Evolutionary conservation across 2,329 filamentous ascomycete species (phyloP).

Genomic region (Aspergillus sp.): DNA sequence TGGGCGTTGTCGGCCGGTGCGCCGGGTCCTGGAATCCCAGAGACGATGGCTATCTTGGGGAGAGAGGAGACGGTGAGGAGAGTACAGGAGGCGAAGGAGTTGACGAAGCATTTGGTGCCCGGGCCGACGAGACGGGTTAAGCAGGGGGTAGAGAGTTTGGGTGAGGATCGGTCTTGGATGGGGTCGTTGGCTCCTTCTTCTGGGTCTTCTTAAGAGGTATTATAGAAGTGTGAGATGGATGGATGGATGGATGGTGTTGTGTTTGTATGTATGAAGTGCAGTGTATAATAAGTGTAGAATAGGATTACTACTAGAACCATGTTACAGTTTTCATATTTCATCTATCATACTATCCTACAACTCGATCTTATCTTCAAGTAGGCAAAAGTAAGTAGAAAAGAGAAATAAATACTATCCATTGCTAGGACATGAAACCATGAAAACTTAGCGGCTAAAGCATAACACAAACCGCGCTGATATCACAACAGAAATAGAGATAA

Average conservation of each 20-base stretch:
- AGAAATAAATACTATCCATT: conserved; percentile 16
- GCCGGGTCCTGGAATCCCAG: conserved; percentile 56
- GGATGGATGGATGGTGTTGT: not conserved
- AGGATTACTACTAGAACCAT: not conserved
- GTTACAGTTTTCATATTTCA: not conserved
- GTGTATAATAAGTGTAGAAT: not conserved
- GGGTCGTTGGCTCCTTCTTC: conserved; percentile 32
- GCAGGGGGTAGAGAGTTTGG: not conserved
- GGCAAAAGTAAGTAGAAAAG: not conserved
- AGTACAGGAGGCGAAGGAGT: conserved; percentile 42
- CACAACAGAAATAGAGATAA: conserved; percentile 20
- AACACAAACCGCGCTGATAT: conserved; percentile 25
- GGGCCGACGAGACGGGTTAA: conserved; percentile 17
- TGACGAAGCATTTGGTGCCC: conserved; percentile 29
- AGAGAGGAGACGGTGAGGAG: conserved; percentile 52
- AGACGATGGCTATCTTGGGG: conserved; percentile 59
- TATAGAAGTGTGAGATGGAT: too few relatives aligned
- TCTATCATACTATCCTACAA: not conserved
- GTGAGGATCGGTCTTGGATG: conserved; percentile 36
- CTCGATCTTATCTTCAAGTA: not conserved
- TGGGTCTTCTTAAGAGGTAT: not conserved
- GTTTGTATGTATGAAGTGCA: too few relatives aligned
- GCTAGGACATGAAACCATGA: conserved; percentile 15
- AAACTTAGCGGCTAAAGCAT: conserved; percentile 9
- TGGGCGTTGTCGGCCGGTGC: conserved; percentile 57